Percentiles rank a stretch among this genome's conserved stretches.
Conservation (phyloP, 2,329 filamentous ascomycete genomes). For the Epichloe coenophiala region DNA sequence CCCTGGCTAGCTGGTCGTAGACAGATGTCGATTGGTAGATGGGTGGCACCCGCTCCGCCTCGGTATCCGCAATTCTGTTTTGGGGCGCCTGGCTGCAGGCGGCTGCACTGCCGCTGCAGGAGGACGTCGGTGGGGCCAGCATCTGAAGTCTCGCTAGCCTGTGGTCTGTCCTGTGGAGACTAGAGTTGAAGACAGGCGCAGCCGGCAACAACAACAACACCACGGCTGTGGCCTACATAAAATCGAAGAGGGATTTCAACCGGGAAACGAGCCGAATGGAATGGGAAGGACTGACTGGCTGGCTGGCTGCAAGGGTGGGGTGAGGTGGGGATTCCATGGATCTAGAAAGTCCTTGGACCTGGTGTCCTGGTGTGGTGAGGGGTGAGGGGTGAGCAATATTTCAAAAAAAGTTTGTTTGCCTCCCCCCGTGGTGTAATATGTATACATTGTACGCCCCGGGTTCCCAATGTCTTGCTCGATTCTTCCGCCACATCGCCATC, state of each 20-base stretch:
- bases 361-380: neutral
- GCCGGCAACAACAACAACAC: neutral
- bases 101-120: neutral
- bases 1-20: neutral
- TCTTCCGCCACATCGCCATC: neutral
- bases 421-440: neutral
- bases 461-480: neutral
- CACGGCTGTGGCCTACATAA: neutral
- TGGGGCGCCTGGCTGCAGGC: neutral
- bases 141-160: neutral
- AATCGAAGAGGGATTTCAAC: neutral
- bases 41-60: neutral
- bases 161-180: neutral
- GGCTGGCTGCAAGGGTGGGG: neutral
- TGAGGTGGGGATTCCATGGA: neutral
- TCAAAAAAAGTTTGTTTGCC: neutral
- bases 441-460: too few relatives aligned
- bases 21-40: neutral
- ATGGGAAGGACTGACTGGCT: neutral
- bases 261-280: constrained; percentile 1
- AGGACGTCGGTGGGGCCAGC: neutral
- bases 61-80: neutral
- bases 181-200: neutral
- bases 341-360: neutral
- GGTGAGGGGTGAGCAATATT: neutral